These are phyloP conservation scores for Pulveroboletus sp. DNA, from an alignment of 768 basidiomycete genomes.

Conservation along the genomic window DNA sequence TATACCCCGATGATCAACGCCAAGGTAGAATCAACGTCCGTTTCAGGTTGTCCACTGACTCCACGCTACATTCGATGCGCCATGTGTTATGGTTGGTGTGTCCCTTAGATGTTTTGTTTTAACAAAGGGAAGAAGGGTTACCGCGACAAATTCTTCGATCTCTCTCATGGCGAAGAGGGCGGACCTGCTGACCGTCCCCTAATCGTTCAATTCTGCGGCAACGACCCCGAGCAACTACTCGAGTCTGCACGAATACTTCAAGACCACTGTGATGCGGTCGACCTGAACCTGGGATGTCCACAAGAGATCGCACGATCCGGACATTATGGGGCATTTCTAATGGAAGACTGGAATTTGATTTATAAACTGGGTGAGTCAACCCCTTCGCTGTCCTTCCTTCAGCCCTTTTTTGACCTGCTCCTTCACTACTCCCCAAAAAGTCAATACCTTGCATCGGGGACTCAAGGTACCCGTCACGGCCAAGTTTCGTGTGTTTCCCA, in stretches of 20 bases:
- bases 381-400: background rate
- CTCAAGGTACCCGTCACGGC: slow-evolving; percentile 92
- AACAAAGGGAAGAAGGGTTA: slow-evolving; percentile 37
- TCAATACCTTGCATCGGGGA: slow-evolving; percentile 79
- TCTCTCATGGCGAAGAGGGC: slow-evolving; percentile 78
- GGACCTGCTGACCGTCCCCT: slow-evolving; percentile 69
- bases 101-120: slow-evolving; percentile 54
- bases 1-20: slow-evolving; percentile 99
- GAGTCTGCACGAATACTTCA: slow-evolving; percentile 74
- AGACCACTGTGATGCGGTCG: slow-evolving; percentile 83
- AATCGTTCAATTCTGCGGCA: slow-evolving; percentile 91
- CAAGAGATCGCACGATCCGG: slow-evolving; percentile 92
- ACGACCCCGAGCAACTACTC: slow-evolving; percentile 76
- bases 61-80: background rate
- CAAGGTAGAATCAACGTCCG: slow-evolving; percentile 43
- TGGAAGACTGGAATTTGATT: slow-evolving; percentile 93
- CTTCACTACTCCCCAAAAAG: slow-evolving; percentile 34
- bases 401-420: background rate
- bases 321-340: slow-evolving; percentile 83
- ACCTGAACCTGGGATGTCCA: slow-evolving; percentile 91
- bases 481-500: slow-evolving; percentile 90
- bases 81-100: background rate
- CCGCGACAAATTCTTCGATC: slow-evolving; percentile 63
- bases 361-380: slow-evolving; percentile 61
- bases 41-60: background rate